A percentile compares a stretch with the other conserved stretches of the same genome.
These are phyloP conservation scores for Brettanomyces sp. DNA, from an alignment of 805 yeast species.

Conservation along the genomic window DNA sequence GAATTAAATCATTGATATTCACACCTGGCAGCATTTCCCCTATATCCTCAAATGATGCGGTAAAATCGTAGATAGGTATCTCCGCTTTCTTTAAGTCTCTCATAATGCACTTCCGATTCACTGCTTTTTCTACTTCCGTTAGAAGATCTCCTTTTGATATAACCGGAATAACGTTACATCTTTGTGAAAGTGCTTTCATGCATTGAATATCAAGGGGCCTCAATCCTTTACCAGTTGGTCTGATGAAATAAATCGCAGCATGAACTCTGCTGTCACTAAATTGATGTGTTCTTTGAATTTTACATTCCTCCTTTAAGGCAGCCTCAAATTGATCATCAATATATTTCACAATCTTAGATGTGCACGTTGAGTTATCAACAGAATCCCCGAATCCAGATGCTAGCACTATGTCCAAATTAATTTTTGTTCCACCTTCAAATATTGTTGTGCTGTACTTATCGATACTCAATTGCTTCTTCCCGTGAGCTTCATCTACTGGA, in stretches of 20 bases:
- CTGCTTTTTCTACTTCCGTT: constrained; percentile 39
- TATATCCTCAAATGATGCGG: constrained; percentile 21
- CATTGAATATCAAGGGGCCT: constrained; percentile 61
- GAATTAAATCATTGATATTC: constrained; percentile 33
- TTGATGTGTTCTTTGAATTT: constrained; percentile 31
- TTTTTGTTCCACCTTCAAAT: constrained; percentile 36
- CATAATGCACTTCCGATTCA: constrained; percentile 37
- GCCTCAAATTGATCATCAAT: constrained; percentile 69
- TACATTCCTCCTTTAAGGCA: constrained; percentile 69
- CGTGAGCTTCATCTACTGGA: constrained; percentile 29
- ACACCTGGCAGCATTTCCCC: constrained; percentile 10
- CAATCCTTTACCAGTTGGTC: constrained; percentile 59
- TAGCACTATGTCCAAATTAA: constrained; percentile 53
- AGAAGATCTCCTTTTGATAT: constrained; percentile 73
- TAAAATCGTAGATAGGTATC: constrained; percentile 22
- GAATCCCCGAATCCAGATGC: constrained; percentile 69
- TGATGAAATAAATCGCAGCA: constrained; percentile 74
- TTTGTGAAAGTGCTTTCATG: constrained; percentile 54
- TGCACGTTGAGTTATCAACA: constrained; percentile 52
- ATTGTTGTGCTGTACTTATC: constrained; percentile 27
- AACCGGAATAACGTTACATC: constrained; percentile 77
- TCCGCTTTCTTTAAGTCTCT: constrained; percentile 26
- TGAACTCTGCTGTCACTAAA: constrained; percentile 67
- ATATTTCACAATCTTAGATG: constrained; percentile 52
- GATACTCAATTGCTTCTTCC: constrained; percentile 12